Conservation (phyloP, 2,329 filamentous ascomycete species). For the Geosmithia morbida region DNA sequence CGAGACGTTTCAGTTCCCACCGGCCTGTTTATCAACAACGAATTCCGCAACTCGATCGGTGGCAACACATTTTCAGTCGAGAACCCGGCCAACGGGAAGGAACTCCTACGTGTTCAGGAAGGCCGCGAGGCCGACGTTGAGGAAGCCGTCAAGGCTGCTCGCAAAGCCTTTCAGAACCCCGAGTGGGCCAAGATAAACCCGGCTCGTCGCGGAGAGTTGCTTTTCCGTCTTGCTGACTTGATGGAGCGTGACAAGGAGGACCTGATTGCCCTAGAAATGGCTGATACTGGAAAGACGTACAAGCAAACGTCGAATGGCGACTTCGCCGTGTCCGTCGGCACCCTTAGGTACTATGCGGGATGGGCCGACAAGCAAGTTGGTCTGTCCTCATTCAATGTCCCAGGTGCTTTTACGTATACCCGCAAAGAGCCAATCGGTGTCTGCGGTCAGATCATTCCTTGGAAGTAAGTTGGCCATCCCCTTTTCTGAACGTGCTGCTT, state of each 20-base stretch:
- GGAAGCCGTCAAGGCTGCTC: slow-evolving; percentile 24
- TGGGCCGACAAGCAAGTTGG: slow-evolving; percentile 45
- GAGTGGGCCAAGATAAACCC: slow-evolving; percentile 51
- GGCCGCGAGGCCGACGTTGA: slow-evolving; percentile 7
- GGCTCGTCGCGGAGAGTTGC: slow-evolving; percentile 49
- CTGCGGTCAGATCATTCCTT: slow-evolving; percentile 41
- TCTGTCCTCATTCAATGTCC: neutral
- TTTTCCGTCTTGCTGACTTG: slow-evolving; percentile 56
- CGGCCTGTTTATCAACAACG: slow-evolving; percentile 8
- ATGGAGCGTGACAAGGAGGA: slow-evolving; percentile 43
- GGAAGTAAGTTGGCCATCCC: slow-evolving; percentile 33
- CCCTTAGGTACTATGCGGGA: slow-evolving; percentile 53
- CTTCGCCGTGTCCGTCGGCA: slow-evolving; percentile 15
- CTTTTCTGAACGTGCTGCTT: neutral
- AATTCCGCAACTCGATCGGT: slow-evolving; percentile 5
- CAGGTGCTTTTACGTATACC: neutral
- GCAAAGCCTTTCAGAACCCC: slow-evolving; percentile 48
- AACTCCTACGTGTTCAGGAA: slow-evolving; percentile 5
- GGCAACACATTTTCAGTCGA: slow-evolving; percentile 4
- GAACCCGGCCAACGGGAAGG: slow-evolving; percentile 6
- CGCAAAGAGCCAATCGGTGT: slow-evolving; percentile 31
- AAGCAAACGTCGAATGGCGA: slow-evolving; percentile 49
- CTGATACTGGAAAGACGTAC: slow-evolving; percentile 45
- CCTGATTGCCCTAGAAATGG: slow-evolving; percentile 43
- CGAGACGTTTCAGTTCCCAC: slow-evolving; percentile 3